phyloP scores from a whole-genome alignment of 106 monocot genomes.

The Platanthera zijinensis region DNA sequence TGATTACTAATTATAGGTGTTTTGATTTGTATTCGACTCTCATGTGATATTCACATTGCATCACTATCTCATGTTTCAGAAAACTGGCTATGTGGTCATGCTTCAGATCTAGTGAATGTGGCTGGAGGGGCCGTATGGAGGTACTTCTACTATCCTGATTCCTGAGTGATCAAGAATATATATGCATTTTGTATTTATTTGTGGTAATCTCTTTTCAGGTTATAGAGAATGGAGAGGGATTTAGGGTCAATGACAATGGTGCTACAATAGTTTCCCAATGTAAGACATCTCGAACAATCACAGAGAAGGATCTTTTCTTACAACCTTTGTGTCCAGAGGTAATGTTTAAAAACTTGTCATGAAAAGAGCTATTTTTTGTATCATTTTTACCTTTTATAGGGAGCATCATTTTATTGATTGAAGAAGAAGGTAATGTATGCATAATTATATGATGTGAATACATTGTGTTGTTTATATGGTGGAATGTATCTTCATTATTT shows the following conservation, averaged over 20 bases:
- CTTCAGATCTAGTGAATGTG: conserved; percentile 63
- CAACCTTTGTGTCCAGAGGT: conserved; percentile 77
- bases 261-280: conserved; percentile 1
- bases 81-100: conserved; percentile 58
- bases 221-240: conserved; percentile 14
- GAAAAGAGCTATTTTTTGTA: not conserved
- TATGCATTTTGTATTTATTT: too few species aligned
- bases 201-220: conserved; percentile 14
- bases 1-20: not conserved
- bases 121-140: conserved; percentile 53
- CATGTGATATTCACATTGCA: not conserved
- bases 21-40: not conserved
- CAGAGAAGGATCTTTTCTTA: conserved; percentile 53
- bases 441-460: too few species aligned
- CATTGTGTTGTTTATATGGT: too few species aligned
- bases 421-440: too few species aligned
- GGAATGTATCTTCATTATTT: too few species aligned
- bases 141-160: conserved; percentile 15
- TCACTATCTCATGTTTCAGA: conserved; percentile 4
- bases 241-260: not conserved
- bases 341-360: not conserved
- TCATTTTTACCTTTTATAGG: not conserved
- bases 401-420: not conserved
- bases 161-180: not conserved
- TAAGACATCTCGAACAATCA: conserved; percentile 34